Conservation (phyloP, 129 eudicot genomes). For the Artemisia argyi region DNA sequence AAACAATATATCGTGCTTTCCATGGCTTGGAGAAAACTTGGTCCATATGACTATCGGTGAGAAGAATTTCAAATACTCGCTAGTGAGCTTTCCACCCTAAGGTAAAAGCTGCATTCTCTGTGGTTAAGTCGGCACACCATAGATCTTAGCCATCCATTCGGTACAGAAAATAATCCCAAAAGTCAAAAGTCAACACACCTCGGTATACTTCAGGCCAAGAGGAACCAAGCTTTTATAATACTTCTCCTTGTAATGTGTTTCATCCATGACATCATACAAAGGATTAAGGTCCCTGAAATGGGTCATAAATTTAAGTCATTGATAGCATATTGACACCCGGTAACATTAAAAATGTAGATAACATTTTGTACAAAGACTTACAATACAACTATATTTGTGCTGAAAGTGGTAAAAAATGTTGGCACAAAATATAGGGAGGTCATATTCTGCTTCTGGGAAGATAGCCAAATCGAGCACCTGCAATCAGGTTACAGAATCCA, state of each 20-base stretch:
- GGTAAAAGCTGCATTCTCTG: conserved; percentile 95
- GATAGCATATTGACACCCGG: too few species aligned
- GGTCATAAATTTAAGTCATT: too few species aligned
- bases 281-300: too few species aligned
- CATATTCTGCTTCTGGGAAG: conserved; percentile 79
- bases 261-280: conserved; percentile 47
- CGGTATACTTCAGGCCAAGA: conserved; percentile 75
- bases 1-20: conserved; percentile 52
- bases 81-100: conserved; percentile 91
- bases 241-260: conserved; percentile 67
- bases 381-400: conserved; percentile 76
- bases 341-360: neutral
- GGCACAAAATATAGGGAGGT: conserved; percentile 96
- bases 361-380: conserved; percentile 41
- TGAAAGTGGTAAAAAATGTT: conserved; percentile 69
- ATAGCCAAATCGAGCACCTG: conserved; percentile 89
- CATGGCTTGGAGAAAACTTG: conserved; percentile 60
- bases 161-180: neutral
- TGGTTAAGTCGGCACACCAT: conserved; percentile 48
- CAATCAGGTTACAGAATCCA: conserved; percentile 20
- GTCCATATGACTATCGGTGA: conserved; percentile 87
- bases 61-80: conserved; percentile 89
- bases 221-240: conserved; percentile 67
- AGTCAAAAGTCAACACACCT: conserved; percentile 41
- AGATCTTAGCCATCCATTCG: conserved; percentile 19